Evolutionary conservation across 768 basidiomycete species (phyloP).

Genomic region (Hericium coralloides): DNA sequence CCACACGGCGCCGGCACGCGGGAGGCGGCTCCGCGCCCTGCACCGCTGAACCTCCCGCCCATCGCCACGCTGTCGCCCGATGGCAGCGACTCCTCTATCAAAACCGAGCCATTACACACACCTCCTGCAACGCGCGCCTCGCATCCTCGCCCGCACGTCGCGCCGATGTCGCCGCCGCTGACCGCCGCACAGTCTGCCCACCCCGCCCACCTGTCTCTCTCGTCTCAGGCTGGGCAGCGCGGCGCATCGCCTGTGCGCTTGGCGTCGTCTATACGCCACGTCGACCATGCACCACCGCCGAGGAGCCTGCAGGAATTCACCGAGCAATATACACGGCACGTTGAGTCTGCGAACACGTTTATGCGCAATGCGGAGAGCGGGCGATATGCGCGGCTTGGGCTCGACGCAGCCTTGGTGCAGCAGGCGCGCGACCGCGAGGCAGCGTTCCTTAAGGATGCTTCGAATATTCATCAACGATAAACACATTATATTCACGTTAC

Average conservation of each 20-base stretch:
- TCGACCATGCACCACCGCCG: background rate
- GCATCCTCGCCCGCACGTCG: background rate
- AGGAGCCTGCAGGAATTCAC: background rate
- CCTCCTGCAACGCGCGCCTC: background rate
- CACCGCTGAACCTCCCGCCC: background rate
- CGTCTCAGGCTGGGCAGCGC: background rate
- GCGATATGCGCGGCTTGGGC: background rate
- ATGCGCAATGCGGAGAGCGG: background rate
- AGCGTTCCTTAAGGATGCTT: too few relatives aligned
- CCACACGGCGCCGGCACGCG: background rate
- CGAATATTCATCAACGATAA: too few relatives aligned
- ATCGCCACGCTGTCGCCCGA: background rate
- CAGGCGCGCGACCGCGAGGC: too few relatives aligned
- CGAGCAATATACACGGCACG: background rate
- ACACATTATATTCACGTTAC: too few relatives aligned
- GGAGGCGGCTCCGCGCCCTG: background rate
- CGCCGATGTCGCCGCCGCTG: background rate
- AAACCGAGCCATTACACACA: background rate
- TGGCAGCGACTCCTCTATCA: background rate
- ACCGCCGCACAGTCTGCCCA: background rate
- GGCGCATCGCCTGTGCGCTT: too few relatives aligned
- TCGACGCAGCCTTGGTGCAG: background rate
- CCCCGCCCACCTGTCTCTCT: background rate
- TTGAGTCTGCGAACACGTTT: background rate
- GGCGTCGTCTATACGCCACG: too few relatives aligned